phyloP scores from a whole-genome alignment of 1,284 basidiomycete genomes.

The Ganoderma sp. region DNA sequence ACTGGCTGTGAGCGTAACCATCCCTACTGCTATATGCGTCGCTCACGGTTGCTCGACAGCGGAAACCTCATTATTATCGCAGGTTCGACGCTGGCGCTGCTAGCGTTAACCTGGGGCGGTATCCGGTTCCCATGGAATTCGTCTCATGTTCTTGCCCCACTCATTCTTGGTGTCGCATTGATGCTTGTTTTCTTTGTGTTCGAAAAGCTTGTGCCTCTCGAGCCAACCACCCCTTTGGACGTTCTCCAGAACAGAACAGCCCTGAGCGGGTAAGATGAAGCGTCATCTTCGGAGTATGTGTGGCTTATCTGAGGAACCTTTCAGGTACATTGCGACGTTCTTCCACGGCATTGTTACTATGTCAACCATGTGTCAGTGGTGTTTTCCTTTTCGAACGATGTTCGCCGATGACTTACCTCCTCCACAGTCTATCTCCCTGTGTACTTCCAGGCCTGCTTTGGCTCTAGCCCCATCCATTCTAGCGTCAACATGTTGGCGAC shows the following conservation, averaged over 20 bases:
- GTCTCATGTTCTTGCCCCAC: slow-evolving; percentile 29
- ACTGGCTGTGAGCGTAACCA: slow-evolving; percentile 36
- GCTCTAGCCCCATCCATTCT: slow-evolving; percentile 35
- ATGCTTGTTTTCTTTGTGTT: slow-evolving; percentile 29
- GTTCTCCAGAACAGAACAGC: slow-evolving; percentile 42
- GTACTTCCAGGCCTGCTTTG: slow-evolving; percentile 48
- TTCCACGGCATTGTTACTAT: slow-evolving; percentile 26
- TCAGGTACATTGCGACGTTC: slow-evolving; percentile 34
- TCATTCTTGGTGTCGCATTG: slow-evolving; percentile 30
- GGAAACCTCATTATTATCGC: slow-evolving; percentile 31
- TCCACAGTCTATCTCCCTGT: slow-evolving; percentile 45
- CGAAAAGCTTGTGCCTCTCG: slow-evolving; percentile 17
- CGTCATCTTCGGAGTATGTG: neutral
- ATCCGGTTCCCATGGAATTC: slow-evolving; percentile 31
- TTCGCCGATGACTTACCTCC: slow-evolving; percentile 8
- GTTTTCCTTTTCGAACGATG: too few relatives aligned
- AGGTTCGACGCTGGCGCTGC: slow-evolving; percentile 23
- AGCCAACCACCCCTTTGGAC: slow-evolving; percentile 37
- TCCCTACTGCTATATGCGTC: too few relatives aligned
- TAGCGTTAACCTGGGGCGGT: slow-evolving; percentile 33
- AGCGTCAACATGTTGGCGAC: slow-evolving; percentile 37
- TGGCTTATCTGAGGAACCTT: neutral
- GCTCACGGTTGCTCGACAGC: slow-evolving; percentile 12
- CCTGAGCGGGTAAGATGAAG: slow-evolving; percentile 35
- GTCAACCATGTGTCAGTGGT: slow-evolving; percentile 21